Percentiles rank a stretch among this genome's conserved stretches.
Conservation (phyloP, 768 basidiomycete genomes). For the Galerina sulciceps region DNA sequence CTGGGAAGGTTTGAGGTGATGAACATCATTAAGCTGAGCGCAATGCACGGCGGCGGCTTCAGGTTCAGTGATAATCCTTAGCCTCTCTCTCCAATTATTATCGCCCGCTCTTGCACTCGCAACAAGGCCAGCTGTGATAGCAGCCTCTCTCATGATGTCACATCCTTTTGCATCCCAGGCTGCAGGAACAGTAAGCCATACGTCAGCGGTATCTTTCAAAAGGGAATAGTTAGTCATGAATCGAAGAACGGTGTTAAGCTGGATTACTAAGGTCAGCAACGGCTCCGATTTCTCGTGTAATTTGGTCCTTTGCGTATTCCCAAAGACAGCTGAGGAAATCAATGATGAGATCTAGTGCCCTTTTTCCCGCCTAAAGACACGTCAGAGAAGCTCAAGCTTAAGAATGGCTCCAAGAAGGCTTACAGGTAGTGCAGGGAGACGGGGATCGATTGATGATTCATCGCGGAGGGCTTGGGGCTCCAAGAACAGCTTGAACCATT, state of each 20-base stretch:
- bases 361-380: slow-evolving; percentile 66
- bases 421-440: slow-evolving; percentile 80
- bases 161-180: slow-evolving; percentile 90
- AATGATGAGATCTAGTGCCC: slow-evolving; percentile 76
- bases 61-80: slow-evolving; percentile 81
- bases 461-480: slow-evolving; percentile 83
- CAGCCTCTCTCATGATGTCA: slow-evolving; percentile 84
- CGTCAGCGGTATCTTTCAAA: slow-evolving; percentile 73
- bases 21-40: slow-evolving; percentile 78
- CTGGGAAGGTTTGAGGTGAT: slow-evolving; percentile 78
- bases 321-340: slow-evolving; percentile 85
- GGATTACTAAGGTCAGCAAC: slow-evolving; percentile 81
- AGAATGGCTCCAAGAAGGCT: slow-evolving; percentile 27
- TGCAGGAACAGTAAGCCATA: slow-evolving; percentile 87
- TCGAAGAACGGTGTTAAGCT: neutral
- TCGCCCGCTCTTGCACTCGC: slow-evolving; percentile 74
- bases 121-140: slow-evolving; percentile 81
- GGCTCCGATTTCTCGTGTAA: slow-evolving; percentile 84
- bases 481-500: slow-evolving; percentile 85
- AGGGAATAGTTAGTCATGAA: slow-evolving; percentile 8
- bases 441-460: slow-evolving; percentile 70
- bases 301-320: slow-evolving; percentile 87
- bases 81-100: slow-evolving; percentile 75
- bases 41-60: slow-evolving; percentile 95
- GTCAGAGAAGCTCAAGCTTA: slow-evolving; percentile 8